Percentiles rank a stretch among this genome's conserved stretches.
Evolutionary conservation across 495 filamentous ascomycete species (phyloP).

Genomic region (Trichocladium uniseriatum): DNA sequence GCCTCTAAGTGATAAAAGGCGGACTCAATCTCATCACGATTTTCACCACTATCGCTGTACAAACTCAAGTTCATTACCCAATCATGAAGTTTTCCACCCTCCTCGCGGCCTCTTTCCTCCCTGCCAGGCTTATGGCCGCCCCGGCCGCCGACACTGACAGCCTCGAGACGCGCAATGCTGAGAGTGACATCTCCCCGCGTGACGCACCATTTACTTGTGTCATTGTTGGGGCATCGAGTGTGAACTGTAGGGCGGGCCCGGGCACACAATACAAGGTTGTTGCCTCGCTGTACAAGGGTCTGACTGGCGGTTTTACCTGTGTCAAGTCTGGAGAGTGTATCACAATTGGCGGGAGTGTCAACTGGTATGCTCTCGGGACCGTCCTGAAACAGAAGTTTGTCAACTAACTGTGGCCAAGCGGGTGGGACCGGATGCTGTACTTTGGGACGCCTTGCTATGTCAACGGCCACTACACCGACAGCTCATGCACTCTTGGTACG

Average conservation of each 20-base stretch:
- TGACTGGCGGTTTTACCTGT: slow-evolving; percentile 29
- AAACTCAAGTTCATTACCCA: too few relatives aligned
- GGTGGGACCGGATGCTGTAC: slow-evolving; percentile 15
- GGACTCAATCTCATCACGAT: too few relatives aligned
- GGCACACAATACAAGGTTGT: slow-evolving; percentile 27
- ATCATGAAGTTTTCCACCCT: slow-evolving; percentile 5
- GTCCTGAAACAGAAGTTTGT: too few relatives aligned
- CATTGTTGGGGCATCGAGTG: slow-evolving; percentile 27
- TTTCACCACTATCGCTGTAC: too few relatives aligned
- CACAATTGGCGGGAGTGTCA: slow-evolving; percentile 30
- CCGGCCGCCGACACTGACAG: slow-evolving; percentile 30
- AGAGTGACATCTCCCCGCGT: slow-evolving; percentile 12
- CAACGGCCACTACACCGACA: slow-evolving; percentile 31
- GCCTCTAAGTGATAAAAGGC: too few relatives aligned
- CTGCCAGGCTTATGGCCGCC: slow-evolving; percentile 3
- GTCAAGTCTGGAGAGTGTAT: slow-evolving; percentile 39
- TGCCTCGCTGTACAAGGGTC: slow-evolving; percentile 36
- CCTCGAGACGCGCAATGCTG: slow-evolving; percentile 26
- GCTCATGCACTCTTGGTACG: slow-evolving; percentile 29
- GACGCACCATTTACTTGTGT: too few relatives aligned
- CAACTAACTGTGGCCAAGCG: slow-evolving; percentile 1
- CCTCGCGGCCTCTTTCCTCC: slow-evolving; percentile 30
- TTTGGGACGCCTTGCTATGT: slow-evolving; percentile 32
- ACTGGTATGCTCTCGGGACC: too few relatives aligned
- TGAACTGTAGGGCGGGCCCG: slow-evolving; percentile 36